phyloP scores from a whole-genome alignment of 768 basidiomycete species.

The Amanita thiersii region DNA sequence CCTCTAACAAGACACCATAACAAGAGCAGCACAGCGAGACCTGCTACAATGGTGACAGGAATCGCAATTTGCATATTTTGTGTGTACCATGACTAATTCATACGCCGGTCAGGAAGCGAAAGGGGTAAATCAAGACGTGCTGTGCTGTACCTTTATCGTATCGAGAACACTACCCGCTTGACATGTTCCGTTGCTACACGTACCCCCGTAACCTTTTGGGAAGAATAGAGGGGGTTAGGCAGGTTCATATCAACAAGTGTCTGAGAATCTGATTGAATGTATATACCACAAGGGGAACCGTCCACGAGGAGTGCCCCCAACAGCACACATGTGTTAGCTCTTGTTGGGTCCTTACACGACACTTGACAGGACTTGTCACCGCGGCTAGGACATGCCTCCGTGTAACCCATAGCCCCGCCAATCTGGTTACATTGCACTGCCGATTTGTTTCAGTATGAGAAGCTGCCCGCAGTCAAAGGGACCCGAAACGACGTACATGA shows the following conservation, averaged over 20 bases:
- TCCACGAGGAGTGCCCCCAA: constrained; percentile 67
- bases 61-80: constrained; percentile 76
- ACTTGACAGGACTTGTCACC: constrained; percentile 68
- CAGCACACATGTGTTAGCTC: constrained; percentile 53
- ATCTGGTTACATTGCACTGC: constrained; percentile 69
- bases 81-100: constrained; percentile 59
- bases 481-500: constrained; percentile 33
- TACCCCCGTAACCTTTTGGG: constrained; percentile 59
- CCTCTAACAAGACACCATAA: constrained; percentile 32
- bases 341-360: constrained; percentile 67
- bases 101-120: constrained; percentile 1
- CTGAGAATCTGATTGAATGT: constrained; percentile 1
- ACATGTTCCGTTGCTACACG: constrained; percentile 57
- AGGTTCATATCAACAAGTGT: constrained; percentile 8
- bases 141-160: constrained; percentile 45
- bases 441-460: constrained; percentile 10
- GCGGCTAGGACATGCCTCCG: constrained; percentile 54
- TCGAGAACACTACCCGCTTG: constrained; percentile 48
- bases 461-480: constrained; percentile 7
- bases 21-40: constrained; percentile 50
- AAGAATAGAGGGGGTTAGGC: constrained; percentile 10
- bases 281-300: constrained; percentile 77
- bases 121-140: constrained; percentile 5
- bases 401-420: constrained; percentile 64
- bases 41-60: constrained; percentile 68